Percentiles rank a stretch among this genome's conserved stretches.
Conservation (phyloP, 2,329 filamentous ascomycete genomes). For the Xylariomycetidae sp. region DNA sequence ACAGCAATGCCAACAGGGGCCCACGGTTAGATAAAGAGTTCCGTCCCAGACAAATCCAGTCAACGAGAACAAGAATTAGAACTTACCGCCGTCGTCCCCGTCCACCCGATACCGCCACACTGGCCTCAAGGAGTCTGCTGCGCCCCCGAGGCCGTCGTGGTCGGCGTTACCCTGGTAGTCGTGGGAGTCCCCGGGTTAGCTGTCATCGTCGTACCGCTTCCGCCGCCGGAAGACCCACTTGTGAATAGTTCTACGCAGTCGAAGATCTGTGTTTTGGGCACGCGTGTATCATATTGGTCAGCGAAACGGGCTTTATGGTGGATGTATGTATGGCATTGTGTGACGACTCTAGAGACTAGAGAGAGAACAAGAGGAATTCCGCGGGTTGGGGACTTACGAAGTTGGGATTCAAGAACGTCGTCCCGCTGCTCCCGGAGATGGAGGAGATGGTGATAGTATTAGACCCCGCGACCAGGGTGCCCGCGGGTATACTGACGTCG, state of each 20-base stretch:
- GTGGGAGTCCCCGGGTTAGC: background rate
- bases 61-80: background rate
- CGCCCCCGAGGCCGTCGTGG: conserved; percentile 1
- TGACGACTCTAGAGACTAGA: too few relatives aligned
- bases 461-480: conserved; percentile 51
- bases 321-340: too few relatives aligned
- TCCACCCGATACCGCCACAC: conserved; percentile 3
- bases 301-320: too few relatives aligned
- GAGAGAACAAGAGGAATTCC: background rate
- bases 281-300: too few relatives aligned
- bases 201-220: conserved; percentile 1
- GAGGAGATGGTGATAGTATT: conserved; percentile 61
- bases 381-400: too few relatives aligned
- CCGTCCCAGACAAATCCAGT: background rate
- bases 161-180: conserved; percentile 1
- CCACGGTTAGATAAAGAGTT: background rate
- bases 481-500: conserved; percentile 54
- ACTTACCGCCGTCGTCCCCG: conserved; percentile 1
- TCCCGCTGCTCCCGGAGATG: conserved; percentile 54
- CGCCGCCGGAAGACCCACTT: background rate
- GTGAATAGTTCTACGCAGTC: conserved; percentile 31
- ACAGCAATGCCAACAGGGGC: background rate
- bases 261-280: conserved; percentile 18
- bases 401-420: conserved; percentile 54
- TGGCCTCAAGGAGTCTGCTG: conserved; percentile 2